Conservation (phyloP, 2,329 filamentous ascomycete species). For the Colletotrichum theobromicola region DNA sequence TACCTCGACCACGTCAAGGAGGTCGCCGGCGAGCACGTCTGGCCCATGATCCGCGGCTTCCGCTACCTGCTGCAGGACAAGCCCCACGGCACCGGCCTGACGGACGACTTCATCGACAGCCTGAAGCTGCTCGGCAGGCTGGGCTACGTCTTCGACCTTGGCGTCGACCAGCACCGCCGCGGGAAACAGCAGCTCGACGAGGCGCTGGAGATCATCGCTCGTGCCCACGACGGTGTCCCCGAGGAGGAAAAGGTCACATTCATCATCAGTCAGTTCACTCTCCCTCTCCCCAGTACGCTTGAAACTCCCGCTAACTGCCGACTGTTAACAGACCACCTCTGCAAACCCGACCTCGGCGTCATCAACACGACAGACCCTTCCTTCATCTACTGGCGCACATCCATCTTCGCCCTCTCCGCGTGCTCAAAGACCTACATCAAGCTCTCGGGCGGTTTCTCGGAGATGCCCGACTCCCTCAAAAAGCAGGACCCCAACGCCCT, state of each 20-base stretch:
- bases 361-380: slow-evolving; percentile 61
- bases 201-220: slow-evolving; percentile 71
- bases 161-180: slow-evolving; percentile 79
- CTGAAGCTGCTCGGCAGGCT: slow-evolving; percentile 68
- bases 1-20: slow-evolving; percentile 70
- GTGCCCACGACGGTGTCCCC: slow-evolving; percentile 65
- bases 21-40: slow-evolving; percentile 65
- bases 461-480: slow-evolving; percentile 68
- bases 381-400: slow-evolving; percentile 72
- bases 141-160: slow-evolving; percentile 79
- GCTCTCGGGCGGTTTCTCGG: slow-evolving; percentile 81
- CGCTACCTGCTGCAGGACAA: slow-evolving; percentile 85
- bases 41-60: slow-evolving; percentile 76
- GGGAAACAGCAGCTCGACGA: slow-evolving; percentile 78
- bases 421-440: slow-evolving; percentile 81
- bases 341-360: slow-evolving; percentile 80
- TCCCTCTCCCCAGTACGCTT: neutral
- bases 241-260: slow-evolving; percentile 68
- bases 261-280: slow-evolving; percentile 68
- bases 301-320: neutral
- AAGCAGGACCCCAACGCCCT: slow-evolving; percentile 58
- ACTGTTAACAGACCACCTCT: slow-evolving; percentile 73
- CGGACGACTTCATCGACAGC: slow-evolving; percentile 67
- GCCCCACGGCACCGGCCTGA: slow-evolving; percentile 67
- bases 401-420: slow-evolving; percentile 71